Evolutionary conservation across 1,139 yeast species (phyloP).

Genomic region (Blastobotrys persicus): DNA sequence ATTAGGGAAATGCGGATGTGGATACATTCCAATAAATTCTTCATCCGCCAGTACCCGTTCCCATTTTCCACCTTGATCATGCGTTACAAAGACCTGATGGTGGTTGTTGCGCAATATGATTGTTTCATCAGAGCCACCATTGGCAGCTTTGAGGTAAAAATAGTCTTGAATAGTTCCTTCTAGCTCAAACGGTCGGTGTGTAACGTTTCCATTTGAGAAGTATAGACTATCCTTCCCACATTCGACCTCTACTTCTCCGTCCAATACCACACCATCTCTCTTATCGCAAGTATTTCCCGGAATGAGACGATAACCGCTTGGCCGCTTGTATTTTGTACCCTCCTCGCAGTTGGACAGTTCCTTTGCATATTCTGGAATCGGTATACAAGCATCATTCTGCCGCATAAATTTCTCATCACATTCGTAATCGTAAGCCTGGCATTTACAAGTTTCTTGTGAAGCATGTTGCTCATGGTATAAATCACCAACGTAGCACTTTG

Average conservation of each 20-base stretch:
- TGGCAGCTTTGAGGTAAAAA: slow-evolving; percentile 48
- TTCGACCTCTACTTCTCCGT: slow-evolving; percentile 22
- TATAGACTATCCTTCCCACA: slow-evolving; percentile 18
- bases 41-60: slow-evolving; percentile 48
- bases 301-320: slow-evolving; percentile 40
- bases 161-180: slow-evolving; percentile 51
- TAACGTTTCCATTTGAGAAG: slow-evolving; percentile 24
- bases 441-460: slow-evolving; percentile 60
- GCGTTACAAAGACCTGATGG: slow-evolving; percentile 59
- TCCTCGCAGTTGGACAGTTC: slow-evolving; percentile 21
- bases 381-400: slow-evolving; percentile 54
- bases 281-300: slow-evolving; percentile 51
- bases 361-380: slow-evolving; percentile 39
- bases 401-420: slow-evolving; percentile 60
- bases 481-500: slow-evolving; percentile 66
- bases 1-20: slow-evolving; percentile 64
- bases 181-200: slow-evolving; percentile 37
- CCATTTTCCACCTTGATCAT: slow-evolving; percentile 73
- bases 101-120: slow-evolving; percentile 58
- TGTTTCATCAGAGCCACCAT: slow-evolving; percentile 53
- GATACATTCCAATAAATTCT: slow-evolving; percentile 51
- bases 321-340: slow-evolving; percentile 24
- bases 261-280: slow-evolving; percentile 27
- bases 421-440: slow-evolving; percentile 67
- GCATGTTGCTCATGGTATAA: slow-evolving; percentile 58